Percentiles rank a stretch among this genome's conserved stretches.
These are phyloP conservation scores for Arthrobotrys pseudoclavata DNA, from an alignment of 2,329 filamentous ascomycete genomes.

Conservation along the genomic window DNA sequence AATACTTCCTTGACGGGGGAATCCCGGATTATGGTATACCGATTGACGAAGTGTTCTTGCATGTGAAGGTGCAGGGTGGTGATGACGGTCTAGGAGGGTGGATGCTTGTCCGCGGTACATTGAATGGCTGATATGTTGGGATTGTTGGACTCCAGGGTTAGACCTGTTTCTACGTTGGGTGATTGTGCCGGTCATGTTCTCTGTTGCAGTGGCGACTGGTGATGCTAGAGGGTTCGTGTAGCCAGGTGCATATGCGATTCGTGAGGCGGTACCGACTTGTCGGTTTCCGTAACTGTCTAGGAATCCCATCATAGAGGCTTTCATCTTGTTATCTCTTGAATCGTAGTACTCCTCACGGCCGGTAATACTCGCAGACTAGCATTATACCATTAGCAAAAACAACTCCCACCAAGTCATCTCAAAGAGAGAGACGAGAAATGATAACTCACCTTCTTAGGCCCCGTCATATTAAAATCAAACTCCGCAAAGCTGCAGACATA, in stretches of 20 bases:
- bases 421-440: neutral
- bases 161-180: conserved; percentile 39
- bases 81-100: conserved; percentile 80
- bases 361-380: conserved; percentile 42
- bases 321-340: conserved; percentile 97
- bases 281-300: conserved; percentile 80
- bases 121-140: conserved; percentile 65
- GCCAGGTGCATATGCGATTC: conserved; percentile 34
- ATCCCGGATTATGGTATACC: conserved; percentile 66
- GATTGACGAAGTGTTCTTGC: conserved; percentile 68
- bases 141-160: conserved; percentile 56
- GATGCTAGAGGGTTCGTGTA: conserved; percentile 74
- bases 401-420: neutral
- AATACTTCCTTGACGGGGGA: conserved; percentile 70
- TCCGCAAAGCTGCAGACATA: conserved; percentile 98
- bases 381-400: conserved; percentile 62
- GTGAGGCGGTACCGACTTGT: conserved; percentile 28
- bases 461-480: conserved; percentile 92
- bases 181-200: conserved; percentile 65
- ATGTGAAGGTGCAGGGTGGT: conserved; percentile 74
- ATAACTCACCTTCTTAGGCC: conserved; percentile 70
- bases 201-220: conserved; percentile 74
- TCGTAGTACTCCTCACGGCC: conserved; percentile 89
- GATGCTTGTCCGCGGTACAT: conserved; percentile 78
- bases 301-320: conserved; percentile 96